Evolutionary conservation across 495 filamentous ascomycete species (phyloP).

Genomic region (Penicillium nucicola): DNA sequence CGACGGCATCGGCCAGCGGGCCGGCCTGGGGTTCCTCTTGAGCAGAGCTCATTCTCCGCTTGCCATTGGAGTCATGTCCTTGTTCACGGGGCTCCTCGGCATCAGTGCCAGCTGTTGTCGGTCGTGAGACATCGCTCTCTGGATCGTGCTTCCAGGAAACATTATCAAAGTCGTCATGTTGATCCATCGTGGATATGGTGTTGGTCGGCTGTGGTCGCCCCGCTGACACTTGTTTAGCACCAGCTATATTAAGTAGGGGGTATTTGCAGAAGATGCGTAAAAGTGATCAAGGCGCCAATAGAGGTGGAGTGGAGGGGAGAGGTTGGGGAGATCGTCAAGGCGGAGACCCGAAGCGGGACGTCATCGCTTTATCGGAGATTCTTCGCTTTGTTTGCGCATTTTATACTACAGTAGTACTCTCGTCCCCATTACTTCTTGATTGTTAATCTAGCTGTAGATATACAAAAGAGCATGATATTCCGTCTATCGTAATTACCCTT

Average conservation of each 20-base stretch:
- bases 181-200: conserved; percentile 39
- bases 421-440: background rate
- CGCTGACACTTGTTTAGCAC: conserved; percentile 4
- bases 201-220: conserved; percentile 18
- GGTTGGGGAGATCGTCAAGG: conserved; percentile 26
- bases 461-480: background rate
- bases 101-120: conserved; percentile 45
- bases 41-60: conserved; percentile 48
- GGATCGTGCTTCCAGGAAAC: conserved; percentile 55
- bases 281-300: conserved; percentile 2
- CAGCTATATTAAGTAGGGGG: background rate
- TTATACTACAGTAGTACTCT: conserved; percentile 2
- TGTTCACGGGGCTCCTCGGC: conserved; percentile 30
- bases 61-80: conserved; percentile 47
- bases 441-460: background rate
- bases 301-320: conserved; percentile 14
- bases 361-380: conserved; percentile 16
- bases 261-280: conserved; percentile 1
- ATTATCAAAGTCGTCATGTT: conserved; percentile 57
- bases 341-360: conserved; percentile 28
- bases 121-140: conserved; percentile 49
- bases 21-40: conserved; percentile 51
- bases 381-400: background rate
- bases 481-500: background rate
- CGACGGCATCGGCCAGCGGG: conserved; percentile 52